Conservation (phyloP, 768 basidiomycete species). For the Leccinum truebloodii region DNA sequence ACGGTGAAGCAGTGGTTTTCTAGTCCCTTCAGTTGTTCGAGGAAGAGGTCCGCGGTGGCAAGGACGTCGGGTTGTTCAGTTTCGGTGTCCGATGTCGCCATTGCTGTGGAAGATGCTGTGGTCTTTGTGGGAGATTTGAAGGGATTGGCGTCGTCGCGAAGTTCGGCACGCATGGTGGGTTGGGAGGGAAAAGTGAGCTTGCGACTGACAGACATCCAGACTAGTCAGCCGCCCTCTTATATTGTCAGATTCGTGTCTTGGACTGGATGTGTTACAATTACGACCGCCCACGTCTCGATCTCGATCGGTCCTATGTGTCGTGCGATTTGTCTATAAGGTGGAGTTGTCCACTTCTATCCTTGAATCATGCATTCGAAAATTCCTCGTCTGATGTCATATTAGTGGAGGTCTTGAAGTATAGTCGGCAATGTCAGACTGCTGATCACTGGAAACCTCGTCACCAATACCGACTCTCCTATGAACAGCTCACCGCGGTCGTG, state of each 20-base stretch:
- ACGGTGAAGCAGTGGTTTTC: slow-evolving; percentile 23
- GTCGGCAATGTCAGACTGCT: background rate
- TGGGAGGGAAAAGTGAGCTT: background rate
- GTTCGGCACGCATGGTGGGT: slow-evolving; percentile 12
- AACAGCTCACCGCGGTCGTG: background rate
- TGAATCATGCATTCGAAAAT: too few relatives aligned
- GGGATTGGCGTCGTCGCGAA: slow-evolving; percentile 10
- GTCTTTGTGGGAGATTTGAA: slow-evolving; percentile 25
- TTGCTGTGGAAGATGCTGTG: background rate
- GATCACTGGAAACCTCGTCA: background rate
- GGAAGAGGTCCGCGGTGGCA: slow-evolving; percentile 30
- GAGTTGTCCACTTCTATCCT: background rate
- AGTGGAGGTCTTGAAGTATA: background rate
- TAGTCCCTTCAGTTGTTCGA: slow-evolving; percentile 29
- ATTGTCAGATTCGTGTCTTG: background rate
- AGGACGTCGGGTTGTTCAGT: slow-evolving; percentile 25
- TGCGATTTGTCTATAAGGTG: background rate
- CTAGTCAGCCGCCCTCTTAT: background rate
- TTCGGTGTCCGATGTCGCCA: background rate
- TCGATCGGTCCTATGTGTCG: background rate
- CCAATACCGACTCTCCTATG: background rate
- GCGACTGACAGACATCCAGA: background rate
- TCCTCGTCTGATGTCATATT: background rate
- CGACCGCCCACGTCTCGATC: background rate
- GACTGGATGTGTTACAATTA: slow-evolving; percentile 17